A percentile compares a stretch with the other conserved stretches of the same genome.
These are phyloP conservation scores for Pseudomassariella vexata DNA, from an alignment of 2,329 filamentous ascomycete species.

Conservation along the genomic window DNA sequence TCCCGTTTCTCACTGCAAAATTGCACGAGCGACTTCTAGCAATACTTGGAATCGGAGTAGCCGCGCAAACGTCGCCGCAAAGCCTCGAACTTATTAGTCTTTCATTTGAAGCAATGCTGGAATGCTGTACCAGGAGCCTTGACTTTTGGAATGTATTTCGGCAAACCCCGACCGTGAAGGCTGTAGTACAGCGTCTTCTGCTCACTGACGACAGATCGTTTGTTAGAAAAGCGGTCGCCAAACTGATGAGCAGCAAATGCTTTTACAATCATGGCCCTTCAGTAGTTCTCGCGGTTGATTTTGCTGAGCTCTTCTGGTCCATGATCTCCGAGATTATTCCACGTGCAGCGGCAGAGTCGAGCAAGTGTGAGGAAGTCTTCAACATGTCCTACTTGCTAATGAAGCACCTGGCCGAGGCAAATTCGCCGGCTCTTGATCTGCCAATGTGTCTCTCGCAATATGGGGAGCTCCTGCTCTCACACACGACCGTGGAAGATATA, in stretches of 20 bases:
- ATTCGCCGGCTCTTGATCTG: constrained; percentile 17
- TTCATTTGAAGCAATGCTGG: constrained; percentile 33
- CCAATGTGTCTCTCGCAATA: constrained; percentile 16
- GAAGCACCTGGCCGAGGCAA: constrained; percentile 19
- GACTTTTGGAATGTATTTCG: constrained; percentile 33
- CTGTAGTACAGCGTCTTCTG: constrained; percentile 28
- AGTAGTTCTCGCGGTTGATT: constrained; percentile 26
- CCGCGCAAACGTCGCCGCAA: constrained; percentile 15
- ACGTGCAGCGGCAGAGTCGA: constrained; percentile 23
- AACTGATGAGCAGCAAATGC: constrained; percentile 22
- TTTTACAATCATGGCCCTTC: constrained; percentile 15
- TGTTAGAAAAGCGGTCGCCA: constrained; percentile 29
- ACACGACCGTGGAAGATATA: constrained; percentile 26
- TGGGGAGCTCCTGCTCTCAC: constrained; percentile 17
- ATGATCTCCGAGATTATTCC: constrained; percentile 29
- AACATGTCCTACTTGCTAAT: constrained; percentile 18
- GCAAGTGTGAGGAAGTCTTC: constrained; percentile 36
- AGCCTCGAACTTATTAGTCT: constrained; percentile 26
- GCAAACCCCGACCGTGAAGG: constrained; percentile 16
- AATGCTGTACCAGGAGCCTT: constrained; percentile 30
- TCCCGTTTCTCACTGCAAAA: constrained; percentile 14
- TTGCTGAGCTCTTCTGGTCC: constrained; percentile 44
- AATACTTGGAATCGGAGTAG: constrained; percentile 14
- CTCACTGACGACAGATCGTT: constrained; percentile 28
- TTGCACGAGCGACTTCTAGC: constrained; percentile 17